Percentiles rank a stretch among this genome's conserved stretches.
Conservation (phyloP, 306 rosid genomes). For the Cucurbita argyrosperma region DNA sequence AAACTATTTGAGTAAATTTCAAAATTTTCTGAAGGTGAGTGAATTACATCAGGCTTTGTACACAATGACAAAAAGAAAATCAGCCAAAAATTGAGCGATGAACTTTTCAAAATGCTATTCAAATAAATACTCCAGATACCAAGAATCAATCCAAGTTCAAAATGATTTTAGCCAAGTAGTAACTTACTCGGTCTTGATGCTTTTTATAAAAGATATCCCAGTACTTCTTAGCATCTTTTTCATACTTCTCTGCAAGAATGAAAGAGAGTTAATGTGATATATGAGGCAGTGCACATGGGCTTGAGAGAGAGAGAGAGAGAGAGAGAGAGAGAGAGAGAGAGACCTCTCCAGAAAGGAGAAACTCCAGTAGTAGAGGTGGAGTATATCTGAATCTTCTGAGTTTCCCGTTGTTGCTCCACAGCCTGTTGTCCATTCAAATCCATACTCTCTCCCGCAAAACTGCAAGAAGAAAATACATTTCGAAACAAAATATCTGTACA, state of each 20-base stretch:
- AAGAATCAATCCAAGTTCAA: neutral
- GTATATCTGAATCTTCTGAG: slow-evolving; percentile 60
- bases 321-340: slow-evolving; percentile 3
- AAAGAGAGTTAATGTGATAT: neutral
- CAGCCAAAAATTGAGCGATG: neutral
- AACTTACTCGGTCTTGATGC: slow-evolving; percentile 67
- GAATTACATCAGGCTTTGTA: neutral
- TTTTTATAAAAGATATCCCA: slow-evolving; percentile 92
- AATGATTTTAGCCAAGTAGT: neutral
- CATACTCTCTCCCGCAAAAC: slow-evolving; percentile 19
- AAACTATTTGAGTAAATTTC: neutral
- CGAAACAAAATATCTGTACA: neutral
- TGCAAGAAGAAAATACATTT: neutral
- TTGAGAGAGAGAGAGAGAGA: neutral
- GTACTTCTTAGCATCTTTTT: slow-evolving; percentile 73
- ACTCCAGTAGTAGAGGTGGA: slow-evolving; percentile 41
- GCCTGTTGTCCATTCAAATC: slow-evolving; percentile 24
- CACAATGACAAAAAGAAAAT: neutral
- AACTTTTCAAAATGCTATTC: neutral
- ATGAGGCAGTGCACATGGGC: neutral
- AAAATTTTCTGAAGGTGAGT: neutral
- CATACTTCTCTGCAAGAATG: slow-evolving; percentile 43
- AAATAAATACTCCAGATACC: neutral
- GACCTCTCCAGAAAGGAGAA: slow-evolving; percentile 83
- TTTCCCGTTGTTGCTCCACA: slow-evolving; percentile 24